These are phyloP conservation scores for Solanum neorickii DNA, from an alignment of 257 asterid genomes.

Conservation along the genomic window DNA sequence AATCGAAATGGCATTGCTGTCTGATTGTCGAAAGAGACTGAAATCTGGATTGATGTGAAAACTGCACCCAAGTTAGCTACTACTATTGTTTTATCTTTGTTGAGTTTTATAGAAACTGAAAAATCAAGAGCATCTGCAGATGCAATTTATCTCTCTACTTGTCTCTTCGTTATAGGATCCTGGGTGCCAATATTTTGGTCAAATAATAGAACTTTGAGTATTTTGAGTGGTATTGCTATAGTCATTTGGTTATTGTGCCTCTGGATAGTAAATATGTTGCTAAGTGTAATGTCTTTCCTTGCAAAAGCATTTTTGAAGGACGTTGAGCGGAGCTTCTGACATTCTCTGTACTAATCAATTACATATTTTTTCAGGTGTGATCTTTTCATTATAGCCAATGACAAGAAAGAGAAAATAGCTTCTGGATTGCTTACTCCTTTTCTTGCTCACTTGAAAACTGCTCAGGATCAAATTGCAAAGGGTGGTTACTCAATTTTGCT, in stretches of 20 bases:
- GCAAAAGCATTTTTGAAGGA: background rate
- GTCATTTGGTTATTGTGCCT: background rate
- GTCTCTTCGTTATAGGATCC: background rate
- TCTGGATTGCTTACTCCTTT: conserved; percentile 91
- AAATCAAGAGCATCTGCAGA: background rate
- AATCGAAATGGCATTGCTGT: background rate
- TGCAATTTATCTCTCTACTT: background rate
- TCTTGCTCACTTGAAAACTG: conserved; percentile 80
- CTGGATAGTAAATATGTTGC: background rate
- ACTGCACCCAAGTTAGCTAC: background rate
- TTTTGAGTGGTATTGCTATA: background rate
- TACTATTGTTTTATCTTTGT: background rate
- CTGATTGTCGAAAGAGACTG: background rate
- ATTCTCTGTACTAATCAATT: background rate
- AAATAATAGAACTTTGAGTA: background rate
- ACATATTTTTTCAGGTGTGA: conserved; percentile 36
- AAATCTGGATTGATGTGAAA: background rate
- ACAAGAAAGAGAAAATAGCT: conserved; percentile 86
- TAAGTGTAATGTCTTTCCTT: background rate
- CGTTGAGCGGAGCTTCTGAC: background rate
- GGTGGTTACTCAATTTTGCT: conserved; percentile 91
- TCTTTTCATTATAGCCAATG: conserved; percentile 70
- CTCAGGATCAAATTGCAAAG: conserved; percentile 74
- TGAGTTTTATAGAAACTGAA: background rate
- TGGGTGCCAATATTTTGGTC: background rate